Evolutionary conservation across 1,284 basidiomycete species (phyloP).

Genomic region (Ustilago cynodontis): DNA sequence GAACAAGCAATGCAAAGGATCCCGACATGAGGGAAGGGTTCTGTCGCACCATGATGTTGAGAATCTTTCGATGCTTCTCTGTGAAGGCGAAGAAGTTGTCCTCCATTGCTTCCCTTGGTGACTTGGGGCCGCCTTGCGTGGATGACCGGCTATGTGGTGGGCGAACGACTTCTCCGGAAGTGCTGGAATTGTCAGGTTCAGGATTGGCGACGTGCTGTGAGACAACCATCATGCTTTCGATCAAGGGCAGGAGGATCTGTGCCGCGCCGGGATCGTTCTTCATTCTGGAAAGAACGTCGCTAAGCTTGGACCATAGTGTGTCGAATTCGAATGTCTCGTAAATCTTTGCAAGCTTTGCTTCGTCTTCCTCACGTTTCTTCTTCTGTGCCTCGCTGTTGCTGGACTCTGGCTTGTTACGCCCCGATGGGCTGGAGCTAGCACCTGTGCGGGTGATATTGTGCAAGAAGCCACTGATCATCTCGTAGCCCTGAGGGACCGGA

Average conservation of each 20-base stretch:
- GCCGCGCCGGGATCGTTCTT: conserved; percentile 65
- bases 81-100: conserved; percentile 95
- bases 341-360: conserved; percentile 62
- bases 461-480: conserved; percentile 13
- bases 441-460: conserved; percentile 7
- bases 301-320: conserved; percentile 62
- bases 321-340: conserved; percentile 68
- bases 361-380: conserved; percentile 74
- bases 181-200: conserved; percentile 30
- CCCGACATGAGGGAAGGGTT: conserved; percentile 98
- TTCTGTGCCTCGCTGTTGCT: conserved; percentile 31
- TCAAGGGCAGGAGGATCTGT: conserved; percentile 65
- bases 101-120: conserved; percentile 72
- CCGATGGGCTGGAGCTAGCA: conserved; percentile 2
- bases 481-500: neutral
- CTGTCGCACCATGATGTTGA: conserved; percentile 97
- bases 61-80: conserved; percentile 90
- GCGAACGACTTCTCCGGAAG: conserved; percentile 27
- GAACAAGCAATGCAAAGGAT: conserved; percentile 93
- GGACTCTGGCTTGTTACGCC: conserved; percentile 22
- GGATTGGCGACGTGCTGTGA: conserved; percentile 81
- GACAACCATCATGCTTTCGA: conserved; percentile 85
- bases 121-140: conserved; percentile 27
- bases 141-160: conserved; percentile 47
- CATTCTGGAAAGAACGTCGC: conserved; percentile 63